Evolutionary conservation across 306 rosid species (phyloP).

Genomic region (Trifolium subterraneum): DNA sequence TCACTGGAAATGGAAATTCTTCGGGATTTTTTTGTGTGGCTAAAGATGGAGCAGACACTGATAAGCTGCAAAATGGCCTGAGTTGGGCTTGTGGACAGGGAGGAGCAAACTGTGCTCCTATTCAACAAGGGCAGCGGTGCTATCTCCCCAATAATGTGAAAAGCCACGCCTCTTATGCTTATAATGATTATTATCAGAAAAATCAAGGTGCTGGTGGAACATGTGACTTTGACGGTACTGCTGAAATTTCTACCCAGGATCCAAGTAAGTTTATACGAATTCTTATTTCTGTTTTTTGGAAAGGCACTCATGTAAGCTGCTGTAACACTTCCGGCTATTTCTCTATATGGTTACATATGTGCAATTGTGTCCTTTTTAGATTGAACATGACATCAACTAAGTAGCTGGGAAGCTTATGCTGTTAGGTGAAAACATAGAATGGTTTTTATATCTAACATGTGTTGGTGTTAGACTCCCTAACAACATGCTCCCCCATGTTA

Average conservation of each 20-base stretch:
- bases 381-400: neutral
- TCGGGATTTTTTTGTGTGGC: constrained; percentile 80
- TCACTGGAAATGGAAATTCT: constrained; percentile 61
- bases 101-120: constrained; percentile 80
- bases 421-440: neutral
- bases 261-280: constrained; percentile 74
- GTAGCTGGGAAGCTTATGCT: neutral
- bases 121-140: constrained; percentile 79
- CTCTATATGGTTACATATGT: neutral
- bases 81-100: constrained; percentile 99
- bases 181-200: constrained; percentile 86
- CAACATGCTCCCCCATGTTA: neutral
- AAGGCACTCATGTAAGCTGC: neutral
- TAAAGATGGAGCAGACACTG: constrained; percentile 72
- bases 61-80: constrained; percentile 78
- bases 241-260: constrained; percentile 58
- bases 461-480: too few species aligned
- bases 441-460: too few species aligned
- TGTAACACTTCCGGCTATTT: constrained; percentile 7
- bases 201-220: constrained; percentile 77
- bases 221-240: constrained; percentile 93
- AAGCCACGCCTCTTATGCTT: constrained; percentile 93
- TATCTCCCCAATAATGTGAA: constrained; percentile 67
- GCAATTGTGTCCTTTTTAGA: constrained; percentile 5
- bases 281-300: constrained; percentile 37